Evolutionary conservation across 2,329 filamentous ascomycete genomes (phyloP), one percentile per base, ranked within the genome.

Genomic region (Aureobasidium musti): DNA sequence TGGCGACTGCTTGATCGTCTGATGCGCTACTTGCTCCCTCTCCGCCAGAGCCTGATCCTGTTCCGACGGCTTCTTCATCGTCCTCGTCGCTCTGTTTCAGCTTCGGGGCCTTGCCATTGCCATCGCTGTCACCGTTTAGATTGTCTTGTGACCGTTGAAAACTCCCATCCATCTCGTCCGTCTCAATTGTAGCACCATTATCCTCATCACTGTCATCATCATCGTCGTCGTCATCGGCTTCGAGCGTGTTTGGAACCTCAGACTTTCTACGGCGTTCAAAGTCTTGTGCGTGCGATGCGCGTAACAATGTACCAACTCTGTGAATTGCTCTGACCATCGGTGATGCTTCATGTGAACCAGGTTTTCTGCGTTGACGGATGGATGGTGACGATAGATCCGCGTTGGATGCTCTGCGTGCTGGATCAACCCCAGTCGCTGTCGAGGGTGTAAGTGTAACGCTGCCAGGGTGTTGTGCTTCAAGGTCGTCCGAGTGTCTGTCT

Each of bases 281-380:
- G 78, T 98, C 94, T 76, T 96, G 90, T 68, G 86, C 89, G 76
- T 98, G 95, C 6, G 94, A 94, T 68, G 89, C 85, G 4, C 91
- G 90, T 71, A 97, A 83, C n/a, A 92, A 87, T 17, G 83, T 86
- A 5, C 85, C 86, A 14, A 89, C 82, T 1, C 84, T 79, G n/a
- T 77, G 77, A 13, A 86, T 77, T 8, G 78, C 81, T 26, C 77
- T 70, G 30, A 77, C 72, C 2, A 81, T 65, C 0, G 80, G 79
- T 0, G 75, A 77, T 21, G 73, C 69, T 28, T 50, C 21, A 71
- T 73, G 63, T 67, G 74, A 70, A 61, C 68, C 30, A 33, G 64
- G 50, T 17, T 68, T 66, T 66, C 67, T 68, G 56, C 65, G 68
- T 37, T 70, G 63, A 33, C 68, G 59, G 11, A 69, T 45, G 8